A percentile compares a stretch with the other conserved stretches of the same genome.
Conservation (phyloP, 768 basidiomycete species). For the Scleroderma bovista region DNA sequence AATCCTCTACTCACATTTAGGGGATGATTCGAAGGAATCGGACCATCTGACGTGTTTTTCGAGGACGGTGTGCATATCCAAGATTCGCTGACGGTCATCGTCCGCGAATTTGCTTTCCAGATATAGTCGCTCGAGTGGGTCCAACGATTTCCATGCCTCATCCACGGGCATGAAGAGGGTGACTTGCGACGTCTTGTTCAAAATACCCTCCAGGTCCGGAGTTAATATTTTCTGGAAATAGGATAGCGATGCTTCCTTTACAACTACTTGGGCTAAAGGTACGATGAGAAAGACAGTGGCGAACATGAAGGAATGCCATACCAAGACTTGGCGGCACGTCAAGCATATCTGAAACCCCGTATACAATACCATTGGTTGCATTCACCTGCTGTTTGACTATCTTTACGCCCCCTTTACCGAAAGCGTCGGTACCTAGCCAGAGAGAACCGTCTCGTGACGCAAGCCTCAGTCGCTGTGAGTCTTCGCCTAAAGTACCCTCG, state of each 20-base stretch:
- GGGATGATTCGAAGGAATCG: slow-evolving; percentile 48
- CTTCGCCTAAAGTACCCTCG: slow-evolving; percentile 72
- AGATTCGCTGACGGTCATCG: slow-evolving; percentile 71
- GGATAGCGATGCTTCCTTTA: slow-evolving; percentile 54
- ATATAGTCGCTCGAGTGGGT: slow-evolving; percentile 77
- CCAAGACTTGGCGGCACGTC: slow-evolving; percentile 70
- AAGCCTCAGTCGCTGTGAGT: slow-evolving; percentile 77
- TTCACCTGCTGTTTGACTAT: slow-evolving; percentile 52
- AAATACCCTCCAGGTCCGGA: slow-evolving; percentile 44
- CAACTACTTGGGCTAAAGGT: slow-evolving; percentile 52
- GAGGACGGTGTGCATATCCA: slow-evolving; percentile 72
- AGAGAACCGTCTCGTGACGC: slow-evolving; percentile 42
- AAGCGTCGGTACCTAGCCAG: slow-evolving; percentile 71
- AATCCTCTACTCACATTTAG: slow-evolving; percentile 44
- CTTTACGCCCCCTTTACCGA: slow-evolving; percentile 67
- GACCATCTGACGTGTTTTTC: slow-evolving; percentile 59
- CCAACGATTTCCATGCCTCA: slow-evolving; percentile 74
- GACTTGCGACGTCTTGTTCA: slow-evolving; percentile 65
- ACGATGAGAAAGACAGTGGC: background rate
- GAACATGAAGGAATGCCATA: slow-evolving; percentile 31
- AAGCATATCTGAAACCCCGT: slow-evolving; percentile 72
- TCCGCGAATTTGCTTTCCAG: slow-evolving; percentile 83
- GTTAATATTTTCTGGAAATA: slow-evolving; percentile 74
- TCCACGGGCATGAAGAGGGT: slow-evolving; percentile 89
- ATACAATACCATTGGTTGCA: slow-evolving; percentile 71